Evolutionary conservation across 2,329 filamentous ascomycete species (phyloP), one percentile per base, ranked within the genome.

Genomic region (Ciborinia camelliae): DNA sequence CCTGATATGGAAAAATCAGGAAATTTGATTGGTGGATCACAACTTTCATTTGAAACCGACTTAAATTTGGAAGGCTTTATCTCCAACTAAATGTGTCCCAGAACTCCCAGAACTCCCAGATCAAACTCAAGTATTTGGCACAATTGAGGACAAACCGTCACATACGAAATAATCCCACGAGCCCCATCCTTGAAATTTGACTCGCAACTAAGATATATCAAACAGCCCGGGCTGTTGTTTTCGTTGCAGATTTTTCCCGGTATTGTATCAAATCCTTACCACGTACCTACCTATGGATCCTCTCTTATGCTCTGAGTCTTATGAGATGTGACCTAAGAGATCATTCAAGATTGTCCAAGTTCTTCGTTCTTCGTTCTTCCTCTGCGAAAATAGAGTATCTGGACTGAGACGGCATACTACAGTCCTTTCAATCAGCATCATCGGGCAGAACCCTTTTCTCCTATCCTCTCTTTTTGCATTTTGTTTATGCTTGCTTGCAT

Each of bases 41-140:
- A 37, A 32, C n/a, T 28, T 43, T 50, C 52, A 57, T 26, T 32
- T 64, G 62, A 64, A 64, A 64, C 62, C 35, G 41, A 35, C 62
- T 51, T 64, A 51, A 64, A 32, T 20, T 63, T 54, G 30, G 39
- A 35, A 57, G 39, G 50, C 28, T 39, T 59, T 51, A 63, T 37
- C 39, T 58, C 39, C 20, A 63, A 48, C 39, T 28, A 47, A 32
- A 59, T 60, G 2, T 60, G 62, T 64, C 41, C 43, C n/a, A n/a
- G n/a, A n/a, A n/a, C n/a, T n/a, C n/a, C n/a, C n/a, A n/a, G n/a
- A n/a, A n/a, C n/a, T n/a, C n/a, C n/a, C 53, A 64, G 62, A 59
- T 51, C 53, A 55, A 64, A 26, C 26, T 41, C 45, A n/a, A n/a
- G n/a, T 26, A 50, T 45, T 51, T 30, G 30, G 54, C 18, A 32